Evolutionary conservation across 1,284 basidiomycete species (phyloP).

Genomic region (Moesziomyces parantarcticus): DNA sequence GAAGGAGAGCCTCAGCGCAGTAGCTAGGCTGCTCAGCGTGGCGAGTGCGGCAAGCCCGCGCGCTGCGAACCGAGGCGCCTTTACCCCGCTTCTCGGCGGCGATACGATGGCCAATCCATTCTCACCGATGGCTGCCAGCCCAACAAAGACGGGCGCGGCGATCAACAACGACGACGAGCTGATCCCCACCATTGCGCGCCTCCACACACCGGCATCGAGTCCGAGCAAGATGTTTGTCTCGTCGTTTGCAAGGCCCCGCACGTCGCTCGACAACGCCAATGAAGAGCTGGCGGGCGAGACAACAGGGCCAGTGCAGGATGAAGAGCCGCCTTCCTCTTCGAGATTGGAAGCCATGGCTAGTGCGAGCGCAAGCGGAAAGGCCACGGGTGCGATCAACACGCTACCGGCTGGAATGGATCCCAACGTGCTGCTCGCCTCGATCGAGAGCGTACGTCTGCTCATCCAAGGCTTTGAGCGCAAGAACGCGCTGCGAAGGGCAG

Average conservation of each 20-base stretch:
- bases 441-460: conserved; percentile 46
- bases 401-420: conserved; percentile 26
- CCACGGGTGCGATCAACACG: no score
- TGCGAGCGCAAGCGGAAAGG: neutral
- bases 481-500: conserved; percentile 44
- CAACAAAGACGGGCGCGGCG: conserved; percentile 20
- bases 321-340: neutral
- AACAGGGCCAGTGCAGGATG: neutral
- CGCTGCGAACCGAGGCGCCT: conserved; percentile 15
- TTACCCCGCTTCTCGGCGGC: conserved; percentile 20
- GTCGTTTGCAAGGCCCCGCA: conserved; percentile 8
- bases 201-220: conserved; percentile 35
- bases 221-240: conserved; percentile 31
- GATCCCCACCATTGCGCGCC: conserved; percentile 39
- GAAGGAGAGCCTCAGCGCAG: conserved; percentile 38
- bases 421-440: conserved; percentile 42
- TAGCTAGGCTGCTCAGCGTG: conserved; percentile 26
- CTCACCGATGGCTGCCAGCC: conserved; percentile 16
- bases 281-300: conserved; percentile 1
- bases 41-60: conserved; percentile 28
- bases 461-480: conserved; percentile 48
- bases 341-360: neutral
- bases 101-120: conserved; percentile 30
- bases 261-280: neutral
- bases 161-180: conserved; percentile 48